Conservation (phyloP, 441 rosid genomes). For the Jatropha multifida region DNA sequence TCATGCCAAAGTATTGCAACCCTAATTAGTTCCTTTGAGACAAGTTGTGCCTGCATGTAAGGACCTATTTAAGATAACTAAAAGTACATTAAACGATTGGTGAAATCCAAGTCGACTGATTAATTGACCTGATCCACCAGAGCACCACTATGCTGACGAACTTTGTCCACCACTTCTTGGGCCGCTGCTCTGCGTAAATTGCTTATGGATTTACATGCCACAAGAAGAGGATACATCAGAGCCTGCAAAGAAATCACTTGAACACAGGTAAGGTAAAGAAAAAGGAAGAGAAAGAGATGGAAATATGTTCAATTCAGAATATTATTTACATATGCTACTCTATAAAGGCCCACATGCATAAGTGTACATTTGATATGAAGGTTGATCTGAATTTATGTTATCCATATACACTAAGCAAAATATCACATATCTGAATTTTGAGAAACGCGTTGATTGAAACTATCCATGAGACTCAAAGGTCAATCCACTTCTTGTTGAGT, state of each 20-base stretch:
- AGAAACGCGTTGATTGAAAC: too few relatives aligned
- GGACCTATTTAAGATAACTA: constrained; percentile 20
- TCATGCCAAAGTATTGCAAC: constrained; percentile 99
- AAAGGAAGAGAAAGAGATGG: neutral
- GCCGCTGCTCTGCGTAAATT: constrained; percentile 95
- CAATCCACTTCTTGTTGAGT: too few relatives aligned
- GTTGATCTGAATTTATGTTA: neutral
- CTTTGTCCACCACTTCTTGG: constrained; percentile 97
- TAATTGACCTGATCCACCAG: constrained; percentile 90
- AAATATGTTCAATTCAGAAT: neutral
- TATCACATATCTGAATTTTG: too few relatives aligned
- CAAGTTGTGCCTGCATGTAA: constrained; percentile 83
- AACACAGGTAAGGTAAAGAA: neutral
- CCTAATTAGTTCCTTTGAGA: constrained; percentile 88
- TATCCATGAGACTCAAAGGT: too few relatives aligned
- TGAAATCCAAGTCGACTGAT: constrained; percentile 13
- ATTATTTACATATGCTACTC: neutral
- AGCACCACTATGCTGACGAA: constrained; percentile 90
- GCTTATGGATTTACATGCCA: constrained; percentile 98
- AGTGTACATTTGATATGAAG: neutral
- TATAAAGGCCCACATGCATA: neutral
- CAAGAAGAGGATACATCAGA: constrained; percentile 99
- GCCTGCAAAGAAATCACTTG: constrained; percentile 52
- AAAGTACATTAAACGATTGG: constrained; percentile 4
- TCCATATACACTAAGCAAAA: neutral